Percentiles rank a stretch among this genome's conserved stretches.
Conservation (phyloP, 2,329 filamentous ascomycete genomes). For the Westerdykella aurantiaca region DNA sequence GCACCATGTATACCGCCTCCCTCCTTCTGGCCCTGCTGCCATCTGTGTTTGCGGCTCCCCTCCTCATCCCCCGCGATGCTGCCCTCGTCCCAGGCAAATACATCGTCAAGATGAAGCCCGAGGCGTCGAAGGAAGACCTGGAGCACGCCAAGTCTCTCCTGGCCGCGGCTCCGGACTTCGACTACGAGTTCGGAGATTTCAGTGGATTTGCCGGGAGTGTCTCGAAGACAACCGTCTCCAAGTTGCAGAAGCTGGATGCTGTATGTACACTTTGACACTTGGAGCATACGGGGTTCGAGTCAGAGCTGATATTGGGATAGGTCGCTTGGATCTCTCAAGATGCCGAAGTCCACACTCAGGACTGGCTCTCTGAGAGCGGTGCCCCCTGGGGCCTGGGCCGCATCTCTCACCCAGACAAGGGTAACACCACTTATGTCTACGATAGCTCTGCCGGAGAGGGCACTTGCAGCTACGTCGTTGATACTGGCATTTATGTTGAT, state of each 20-base stretch:
- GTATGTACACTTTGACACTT: constrained; percentile 10
- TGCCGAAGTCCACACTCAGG: constrained; percentile 21
- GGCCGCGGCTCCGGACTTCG: constrained; percentile 16
- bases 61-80: constrained; percentile 29
- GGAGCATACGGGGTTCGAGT: not conserved
- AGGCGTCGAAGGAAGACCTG: constrained; percentile 15
- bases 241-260: constrained; percentile 20
- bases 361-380: constrained; percentile 28
- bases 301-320: constrained; percentile 7
- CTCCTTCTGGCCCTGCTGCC: constrained; percentile 32
- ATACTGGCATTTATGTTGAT: constrained; percentile 55
- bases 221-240: constrained; percentile 18
- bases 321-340: constrained; percentile 36
- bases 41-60: constrained; percentile 33
- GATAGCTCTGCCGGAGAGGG: constrained; percentile 34
- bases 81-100: constrained; percentile 36
- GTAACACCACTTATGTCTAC: constrained; percentile 31
- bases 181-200: constrained; percentile 34
- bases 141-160: constrained; percentile 16
- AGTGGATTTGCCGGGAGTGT: constrained; percentile 34
- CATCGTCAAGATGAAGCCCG: constrained; percentile 42
- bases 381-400: constrained; percentile 39
- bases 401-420: constrained; percentile 31
- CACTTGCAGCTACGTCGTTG: constrained; percentile 56
- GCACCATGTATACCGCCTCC: constrained; percentile 29